Base-by-base conservation (phyloP, 1,139 yeast genomes). In the Pichia sp. region DNA sequence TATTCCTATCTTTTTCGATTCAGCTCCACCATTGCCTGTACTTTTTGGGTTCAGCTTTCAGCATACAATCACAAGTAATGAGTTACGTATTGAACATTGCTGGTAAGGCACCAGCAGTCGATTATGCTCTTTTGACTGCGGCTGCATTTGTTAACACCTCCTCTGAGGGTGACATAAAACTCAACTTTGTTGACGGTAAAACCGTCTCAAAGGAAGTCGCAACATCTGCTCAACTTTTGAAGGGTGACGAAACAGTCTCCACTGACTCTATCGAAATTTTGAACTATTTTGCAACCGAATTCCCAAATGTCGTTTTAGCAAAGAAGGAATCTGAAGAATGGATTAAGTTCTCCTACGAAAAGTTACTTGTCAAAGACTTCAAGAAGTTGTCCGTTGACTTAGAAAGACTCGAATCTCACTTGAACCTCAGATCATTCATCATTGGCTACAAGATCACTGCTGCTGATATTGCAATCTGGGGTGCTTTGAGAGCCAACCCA, bases 401-500 rank as follows among this genome's bases (percentile, higher is more conserved):
- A 68, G 97, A 89, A 69, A 79, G 79, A 67, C 77, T 93, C 63
- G 97, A 93, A 65, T 73, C 84, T 52, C 93, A 86, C 71, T 79
- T 93, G 71, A 89, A 89, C 77, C 84, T 88, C 76, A 83, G 97
- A 69, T 81, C 97, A 4, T 91, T 80, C 68, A 70, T 90, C 55
- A 78, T 81, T 59, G 96, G 95, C 20, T 79, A 84, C 72, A 65
- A 76, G 31, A 75, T 81, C 59, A 75, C 95, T 12, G 73, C 84
- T 55, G 95, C 96, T 53, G 99, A 93, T 72, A 75, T 90, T 59
- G 89, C 95, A 16, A 78, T 87, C 34, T 93, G 97, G 97, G 98
- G 98, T 72, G 88, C 86, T 47, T 78, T 93, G 64, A 84, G 97
- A 74, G 88, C 96, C 61, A 92, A 93, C 70, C 90, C 96, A 53